A percentile compares a stretch with the other conserved stretches of the same genome.
Conservation (phyloP, 768 basidiomycete genomes). For the Neoboletus subvelutipes region DNA sequence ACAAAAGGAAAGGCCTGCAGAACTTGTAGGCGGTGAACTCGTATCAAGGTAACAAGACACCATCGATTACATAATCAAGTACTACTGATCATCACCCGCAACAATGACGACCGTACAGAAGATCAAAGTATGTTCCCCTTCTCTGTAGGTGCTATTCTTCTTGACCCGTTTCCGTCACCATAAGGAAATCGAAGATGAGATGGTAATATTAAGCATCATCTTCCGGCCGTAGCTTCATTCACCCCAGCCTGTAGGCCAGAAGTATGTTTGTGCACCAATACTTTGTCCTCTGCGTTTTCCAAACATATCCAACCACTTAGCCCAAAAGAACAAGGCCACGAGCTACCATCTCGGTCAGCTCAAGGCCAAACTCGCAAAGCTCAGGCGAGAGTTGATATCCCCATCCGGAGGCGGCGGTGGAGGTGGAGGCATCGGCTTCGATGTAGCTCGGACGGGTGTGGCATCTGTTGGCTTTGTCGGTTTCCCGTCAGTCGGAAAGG, state of each 20-base stretch:
- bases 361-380: constrained; percentile 97
- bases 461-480: constrained; percentile 94
- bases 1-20: constrained; percentile 9
- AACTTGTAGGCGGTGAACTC: neutral
- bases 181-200: constrained; percentile 95
- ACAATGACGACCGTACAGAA: constrained; percentile 88
- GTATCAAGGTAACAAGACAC: constrained; percentile 16
- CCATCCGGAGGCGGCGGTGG: constrained; percentile 80
- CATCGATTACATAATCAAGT: constrained; percentile 15
- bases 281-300: constrained; percentile 10
- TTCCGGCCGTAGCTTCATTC: constrained; percentile 26
- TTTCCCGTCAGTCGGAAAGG: constrained; percentile 95
- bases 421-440: constrained; percentile 89
- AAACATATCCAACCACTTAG: constrained; percentile 40
- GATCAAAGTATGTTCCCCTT: constrained; percentile 58
- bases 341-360: constrained; percentile 96
- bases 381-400: constrained; percentile 88
- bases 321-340: constrained; percentile 94
- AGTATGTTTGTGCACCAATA: constrained; percentile 49
- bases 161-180: constrained; percentile 9
- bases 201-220: constrained; percentile 54
- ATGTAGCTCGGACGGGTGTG: constrained; percentile 97
- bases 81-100: neutral
- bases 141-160: constrained; percentile 18
- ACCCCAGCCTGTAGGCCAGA: constrained; percentile 56